These are phyloP conservation scores for Vigna hirtella DNA, from an alignment of 306 rosid species.

Conservation along the genomic window DNA sequence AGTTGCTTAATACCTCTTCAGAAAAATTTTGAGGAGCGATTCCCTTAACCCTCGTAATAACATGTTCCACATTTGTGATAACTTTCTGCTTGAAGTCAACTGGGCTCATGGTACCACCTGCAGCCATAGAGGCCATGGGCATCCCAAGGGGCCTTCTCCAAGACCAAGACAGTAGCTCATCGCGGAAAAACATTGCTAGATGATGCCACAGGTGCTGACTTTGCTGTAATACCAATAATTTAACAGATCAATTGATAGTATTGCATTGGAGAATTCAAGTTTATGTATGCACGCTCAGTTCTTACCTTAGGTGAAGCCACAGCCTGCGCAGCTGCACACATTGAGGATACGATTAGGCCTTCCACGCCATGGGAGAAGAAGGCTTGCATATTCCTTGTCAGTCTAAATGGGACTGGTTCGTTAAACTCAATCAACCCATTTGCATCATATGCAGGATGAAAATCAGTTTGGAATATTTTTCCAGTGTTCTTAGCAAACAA, in stretches of 20 bases:
- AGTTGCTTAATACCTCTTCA: constrained; percentile 86
- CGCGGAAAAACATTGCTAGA: constrained; percentile 99
- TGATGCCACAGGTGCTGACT: constrained; percentile 98
- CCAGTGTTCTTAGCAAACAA: constrained; percentile 97
- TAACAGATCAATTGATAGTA: constrained; percentile 26
- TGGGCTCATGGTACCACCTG: constrained; percentile 82
- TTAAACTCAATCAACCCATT: constrained; percentile 92
- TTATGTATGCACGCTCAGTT: constrained; percentile 30
- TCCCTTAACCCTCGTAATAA: constrained; percentile 74
- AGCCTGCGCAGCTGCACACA: constrained; percentile 99
- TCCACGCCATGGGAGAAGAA: constrained; percentile 98
- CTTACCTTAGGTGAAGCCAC: constrained; percentile 90
- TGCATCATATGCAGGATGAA: constrained; percentile 95
- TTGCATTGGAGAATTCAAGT: constrained; percentile 20
- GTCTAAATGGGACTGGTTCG: constrained; percentile 97
- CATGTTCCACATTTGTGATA: constrained; percentile 83
- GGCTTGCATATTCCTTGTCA: constrained; percentile 95
- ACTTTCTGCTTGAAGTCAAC: constrained; percentile 89
- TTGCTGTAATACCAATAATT: constrained; percentile 75
- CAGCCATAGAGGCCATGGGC: constrained; percentile 82
- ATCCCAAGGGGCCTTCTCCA: constrained; percentile 99
- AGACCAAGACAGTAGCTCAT: constrained; percentile 97
- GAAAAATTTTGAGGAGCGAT: constrained; percentile 88
- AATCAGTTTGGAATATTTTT: constrained; percentile 95
- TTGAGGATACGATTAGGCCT: constrained; percentile 97